These are phyloP conservation scores for Lepiota venenata DNA, from an alignment of 768 basidiomycete species.

Conservation along the genomic window DNA sequence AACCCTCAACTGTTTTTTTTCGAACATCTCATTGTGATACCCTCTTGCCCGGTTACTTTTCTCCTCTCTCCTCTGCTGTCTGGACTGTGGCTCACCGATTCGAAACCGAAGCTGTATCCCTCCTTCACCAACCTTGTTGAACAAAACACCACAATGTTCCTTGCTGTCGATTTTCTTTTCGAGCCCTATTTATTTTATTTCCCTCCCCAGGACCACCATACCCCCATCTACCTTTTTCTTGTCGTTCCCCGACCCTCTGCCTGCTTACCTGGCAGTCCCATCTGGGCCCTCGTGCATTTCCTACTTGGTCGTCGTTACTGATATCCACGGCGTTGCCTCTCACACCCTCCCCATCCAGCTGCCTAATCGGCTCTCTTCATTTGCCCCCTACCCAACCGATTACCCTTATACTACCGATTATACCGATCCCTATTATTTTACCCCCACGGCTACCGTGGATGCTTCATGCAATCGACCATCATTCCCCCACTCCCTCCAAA, in stretches of 20 bases:
- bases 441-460: neutral
- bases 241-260: neutral
- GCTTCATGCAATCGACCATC: neutral
- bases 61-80: neutral
- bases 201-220: neutral
- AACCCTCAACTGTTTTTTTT: neutral
- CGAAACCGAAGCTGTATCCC: neutral
- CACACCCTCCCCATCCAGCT: neutral
- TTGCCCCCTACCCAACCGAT: neutral
- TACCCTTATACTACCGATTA: constrained; percentile 7
- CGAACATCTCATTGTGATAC: constrained; percentile 9
- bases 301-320: neutral
- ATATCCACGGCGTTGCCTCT: neutral
- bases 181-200: neutral
- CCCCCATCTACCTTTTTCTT: too few relatives aligned
- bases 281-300: neutral
- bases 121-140: neutral
- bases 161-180: neutral
- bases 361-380: neutral
- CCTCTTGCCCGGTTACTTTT: constrained; percentile 1
- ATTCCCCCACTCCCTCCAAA: neutral
- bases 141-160: neutral
- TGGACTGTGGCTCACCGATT: neutral
- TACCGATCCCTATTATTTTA: neutral
- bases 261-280: neutral